Percentiles rank a stretch among this genome's conserved stretches.
Evolutionary conservation across 2,329 filamentous ascomycete genomes (phyloP).

Genomic region (Zymoseptoria tritici): DNA sequence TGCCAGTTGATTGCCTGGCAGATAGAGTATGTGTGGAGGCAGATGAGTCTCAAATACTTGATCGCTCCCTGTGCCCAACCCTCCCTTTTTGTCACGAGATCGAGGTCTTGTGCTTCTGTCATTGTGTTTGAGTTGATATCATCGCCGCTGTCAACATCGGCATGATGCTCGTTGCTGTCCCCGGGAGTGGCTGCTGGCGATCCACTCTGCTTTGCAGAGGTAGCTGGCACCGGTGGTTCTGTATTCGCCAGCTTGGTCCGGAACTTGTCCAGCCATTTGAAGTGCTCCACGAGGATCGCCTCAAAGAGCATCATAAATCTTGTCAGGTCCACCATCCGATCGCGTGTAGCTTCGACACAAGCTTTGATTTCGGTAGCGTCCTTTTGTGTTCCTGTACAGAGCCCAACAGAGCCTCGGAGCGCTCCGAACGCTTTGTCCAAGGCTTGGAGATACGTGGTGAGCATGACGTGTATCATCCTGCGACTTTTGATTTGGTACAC

Average conservation of each 20-base stretch:
- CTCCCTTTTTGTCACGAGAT: not conserved
- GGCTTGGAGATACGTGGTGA: not conserved
- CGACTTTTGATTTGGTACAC: not conserved
- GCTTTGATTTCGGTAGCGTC: not conserved
- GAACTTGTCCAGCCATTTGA: not conserved
- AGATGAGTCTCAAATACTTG: not conserved
- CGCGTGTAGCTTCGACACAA: not conserved
- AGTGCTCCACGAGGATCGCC: not conserved
- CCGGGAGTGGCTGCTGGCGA: not conserved
- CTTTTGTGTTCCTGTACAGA: not conserved
- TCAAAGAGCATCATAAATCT: not conserved
- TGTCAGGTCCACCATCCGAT: not conserved
- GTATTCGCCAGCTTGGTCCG: not conserved
- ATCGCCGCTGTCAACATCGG: not conserved
- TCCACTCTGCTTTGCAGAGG: not conserved
- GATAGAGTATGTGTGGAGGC: not conserved
- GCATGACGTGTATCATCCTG: not conserved
- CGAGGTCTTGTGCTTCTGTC: not conserved
- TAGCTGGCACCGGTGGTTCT: not conserved
- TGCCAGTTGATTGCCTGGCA: not conserved
- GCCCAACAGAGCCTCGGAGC: not conserved
- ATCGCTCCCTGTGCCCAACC: not conserved
- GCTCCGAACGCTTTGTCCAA: not conserved
- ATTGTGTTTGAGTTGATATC: not conserved
- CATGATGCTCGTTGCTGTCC: not conserved